phyloP scores from a whole-genome alignment of 345 rosid genomes.

The Hevea brasiliensis region DNA sequence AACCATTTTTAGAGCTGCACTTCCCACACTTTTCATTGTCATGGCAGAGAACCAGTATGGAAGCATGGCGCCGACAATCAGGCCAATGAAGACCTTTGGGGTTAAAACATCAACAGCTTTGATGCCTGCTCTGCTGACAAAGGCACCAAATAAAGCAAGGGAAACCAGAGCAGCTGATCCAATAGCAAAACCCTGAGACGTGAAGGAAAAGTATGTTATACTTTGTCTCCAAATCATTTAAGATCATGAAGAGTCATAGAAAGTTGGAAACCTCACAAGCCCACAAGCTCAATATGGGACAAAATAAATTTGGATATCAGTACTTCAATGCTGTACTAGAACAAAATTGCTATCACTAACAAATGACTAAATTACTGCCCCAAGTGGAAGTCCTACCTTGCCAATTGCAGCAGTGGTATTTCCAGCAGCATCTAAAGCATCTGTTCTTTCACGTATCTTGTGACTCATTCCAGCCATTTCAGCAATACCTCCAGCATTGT shows the following conservation, averaged over 20 bases:
- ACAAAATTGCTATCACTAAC: not conserved
- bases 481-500: constrained; percentile 65
- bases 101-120: constrained; percentile 54
- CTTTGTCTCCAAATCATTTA: too few relatives aligned
- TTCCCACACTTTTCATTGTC: constrained; percentile 84
- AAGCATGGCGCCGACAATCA: constrained; percentile 72
- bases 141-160: constrained; percentile 68
- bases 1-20: constrained; percentile 70
- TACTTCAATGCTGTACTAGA: not conserved
- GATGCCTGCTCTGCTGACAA: constrained; percentile 66
- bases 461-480: constrained; percentile 77
- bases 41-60: constrained; percentile 75
- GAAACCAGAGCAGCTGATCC: constrained; percentile 76
- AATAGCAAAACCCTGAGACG: constrained; percentile 66
- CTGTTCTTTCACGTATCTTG: constrained; percentile 57
- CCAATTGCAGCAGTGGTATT: constrained; percentile 79
- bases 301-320: not conserved
- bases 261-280: not conserved
- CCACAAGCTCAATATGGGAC: too few relatives aligned
- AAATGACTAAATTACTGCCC: not conserved
- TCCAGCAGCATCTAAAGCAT: constrained; percentile 70
- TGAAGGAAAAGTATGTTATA: not conserved
- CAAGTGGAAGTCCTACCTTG: constrained; percentile 38
- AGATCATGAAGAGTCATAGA: too few relatives aligned
- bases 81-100: constrained; percentile 68